Evolutionary conservation across 2,329 filamentous ascomycete species (phyloP).

Genomic region (Dichotomopilus funicola): DNA sequence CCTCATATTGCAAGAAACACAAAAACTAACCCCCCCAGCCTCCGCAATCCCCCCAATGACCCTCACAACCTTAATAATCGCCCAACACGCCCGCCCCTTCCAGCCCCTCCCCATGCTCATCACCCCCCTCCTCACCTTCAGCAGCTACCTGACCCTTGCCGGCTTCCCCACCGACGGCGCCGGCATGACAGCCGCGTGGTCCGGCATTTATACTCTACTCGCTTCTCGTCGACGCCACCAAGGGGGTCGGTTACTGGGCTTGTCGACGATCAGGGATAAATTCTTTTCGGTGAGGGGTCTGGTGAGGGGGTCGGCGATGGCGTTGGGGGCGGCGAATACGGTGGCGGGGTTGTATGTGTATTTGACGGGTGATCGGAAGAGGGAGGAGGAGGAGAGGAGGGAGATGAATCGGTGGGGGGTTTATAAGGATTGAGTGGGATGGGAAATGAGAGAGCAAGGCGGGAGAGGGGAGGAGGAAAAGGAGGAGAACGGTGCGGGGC

Average conservation of each 20-base stretch:
- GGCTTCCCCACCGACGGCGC: conserved; percentile 52
- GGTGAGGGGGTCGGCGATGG: conserved; percentile 46
- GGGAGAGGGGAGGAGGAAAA: not conserved
- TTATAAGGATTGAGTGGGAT: conserved; percentile 20
- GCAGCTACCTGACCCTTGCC: conserved; percentile 53
- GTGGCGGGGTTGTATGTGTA: conserved; percentile 48
- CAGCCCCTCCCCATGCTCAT: conserved; percentile 45
- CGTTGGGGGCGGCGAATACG: conserved; percentile 42
- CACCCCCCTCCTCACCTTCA: conserved; percentile 48
- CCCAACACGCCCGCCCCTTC: conserved; percentile 50
- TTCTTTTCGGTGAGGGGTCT: conserved; percentile 41
- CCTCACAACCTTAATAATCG: conserved; percentile 49
- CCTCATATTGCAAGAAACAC: not conserved
- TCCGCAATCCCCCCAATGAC: conserved; percentile 49
- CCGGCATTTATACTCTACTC: conserved; percentile 50
- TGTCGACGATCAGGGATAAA: not conserved
- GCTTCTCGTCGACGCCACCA: conserved; percentile 40
- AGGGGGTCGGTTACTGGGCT: too few species aligned
- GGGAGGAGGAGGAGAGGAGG: conserved; percentile 42
- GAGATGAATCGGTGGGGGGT: conserved; percentile 47
- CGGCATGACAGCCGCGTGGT: conserved; percentile 50
- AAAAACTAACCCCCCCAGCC: conserved; percentile 31
- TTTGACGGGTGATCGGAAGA: conserved; percentile 42
- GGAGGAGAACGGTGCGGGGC: not conserved
- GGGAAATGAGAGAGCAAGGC: too few species aligned